A percentile compares a stretch with the other conserved stretches of the same genome.
These are phyloP conservation scores for Mycena polygramma DNA, from an alignment of 768 basidiomycete genomes.

Conservation along the genomic window DNA sequence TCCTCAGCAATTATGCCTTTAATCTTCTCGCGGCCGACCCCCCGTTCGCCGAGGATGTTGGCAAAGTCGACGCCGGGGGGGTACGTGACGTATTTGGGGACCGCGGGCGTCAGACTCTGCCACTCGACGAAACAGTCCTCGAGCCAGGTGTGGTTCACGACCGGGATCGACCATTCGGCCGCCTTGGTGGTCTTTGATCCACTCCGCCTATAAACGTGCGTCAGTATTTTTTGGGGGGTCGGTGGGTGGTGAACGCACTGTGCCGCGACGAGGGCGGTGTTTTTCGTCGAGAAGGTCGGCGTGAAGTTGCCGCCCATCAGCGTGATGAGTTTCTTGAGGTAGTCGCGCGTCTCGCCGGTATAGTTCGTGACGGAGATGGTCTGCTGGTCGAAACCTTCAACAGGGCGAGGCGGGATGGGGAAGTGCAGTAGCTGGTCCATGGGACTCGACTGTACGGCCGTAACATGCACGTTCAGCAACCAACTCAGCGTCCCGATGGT, in stretches of 20 bases:
- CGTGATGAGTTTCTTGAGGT: conserved; percentile 85
- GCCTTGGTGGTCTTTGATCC: conserved; percentile 81
- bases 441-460: conserved; percentile 70
- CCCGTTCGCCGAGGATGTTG: conserved; percentile 56
- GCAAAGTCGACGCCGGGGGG: conserved; percentile 77
- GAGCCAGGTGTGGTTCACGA: conserved; percentile 93
- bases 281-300: conserved; percentile 80
- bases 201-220: conserved; percentile 53
- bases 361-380: conserved; percentile 93
- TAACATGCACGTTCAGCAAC: conserved; percentile 83
- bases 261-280: conserved; percentile 87
- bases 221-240: conserved; percentile 1
- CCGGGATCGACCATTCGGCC: conserved; percentile 81
- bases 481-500: conserved; percentile 86
- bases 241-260: conserved; percentile 66
- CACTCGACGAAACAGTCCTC: conserved; percentile 91
- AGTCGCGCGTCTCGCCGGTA: conserved; percentile 87
- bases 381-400: conserved; percentile 64
- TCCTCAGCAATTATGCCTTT: conserved; percentile 24
- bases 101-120: conserved; percentile 74
- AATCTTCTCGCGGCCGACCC: conserved; percentile 43
- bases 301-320: conserved; percentile 87
- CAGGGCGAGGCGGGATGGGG: conserved; percentile 74
- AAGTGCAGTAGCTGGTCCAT: conserved; percentile 87
- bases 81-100: conserved; percentile 77